Evolutionary conservation across 768 basidiomycete genomes (phyloP), one percentile per base, ranked within the genome.

Genomic region (Pilatotrama ljubarskyi): DNA sequence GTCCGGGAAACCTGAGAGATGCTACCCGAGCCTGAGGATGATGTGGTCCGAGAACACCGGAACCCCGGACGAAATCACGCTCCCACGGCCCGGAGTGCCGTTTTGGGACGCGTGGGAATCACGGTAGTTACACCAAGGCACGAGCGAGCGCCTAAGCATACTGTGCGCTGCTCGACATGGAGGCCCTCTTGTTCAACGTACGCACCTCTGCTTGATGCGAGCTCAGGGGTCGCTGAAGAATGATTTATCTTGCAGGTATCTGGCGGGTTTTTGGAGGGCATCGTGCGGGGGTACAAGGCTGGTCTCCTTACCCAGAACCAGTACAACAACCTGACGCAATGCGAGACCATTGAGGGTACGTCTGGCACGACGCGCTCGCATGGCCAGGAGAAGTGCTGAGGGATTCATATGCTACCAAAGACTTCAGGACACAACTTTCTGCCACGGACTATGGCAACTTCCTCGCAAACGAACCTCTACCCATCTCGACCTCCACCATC

Each of bases 391-490:
- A 29, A 36, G 20, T 8, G 5, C 5, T 32, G 29, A 32, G 29
- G 4, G 5, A 32, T 42, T 14, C 26, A 17, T 1, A 4, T 10
- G 15, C n/a, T 4, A 3, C 68, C 3, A 2, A 20, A 98, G 97
- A 99, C 76, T 87, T 99, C 75, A 83, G 93, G 63, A 95, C 97
- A 46, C 97, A 99, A 71, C 81, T 99, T 32, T 91, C 93, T 15
- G 86, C 95, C 13, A 98, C 96, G 5, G 97, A 99, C 77, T 99
- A 99, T 73, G 95, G 95, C 70, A 96, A 93, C 77, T 99, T 99
- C 75, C 88, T 99, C 46, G 88, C 96, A 26, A 98, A 98, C 69
- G 97, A 99, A 73, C 88, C 96, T 2, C 82, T 93, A 24, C 95
- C 95, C 13, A 83, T 98, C 55, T 91, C 93, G 55, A 97, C 96